Evolutionary conservation across 1,284 basidiomycete genomes (phyloP), one percentile per base, ranked within the genome.

Genomic region (Apiotrichum siamense): DNA sequence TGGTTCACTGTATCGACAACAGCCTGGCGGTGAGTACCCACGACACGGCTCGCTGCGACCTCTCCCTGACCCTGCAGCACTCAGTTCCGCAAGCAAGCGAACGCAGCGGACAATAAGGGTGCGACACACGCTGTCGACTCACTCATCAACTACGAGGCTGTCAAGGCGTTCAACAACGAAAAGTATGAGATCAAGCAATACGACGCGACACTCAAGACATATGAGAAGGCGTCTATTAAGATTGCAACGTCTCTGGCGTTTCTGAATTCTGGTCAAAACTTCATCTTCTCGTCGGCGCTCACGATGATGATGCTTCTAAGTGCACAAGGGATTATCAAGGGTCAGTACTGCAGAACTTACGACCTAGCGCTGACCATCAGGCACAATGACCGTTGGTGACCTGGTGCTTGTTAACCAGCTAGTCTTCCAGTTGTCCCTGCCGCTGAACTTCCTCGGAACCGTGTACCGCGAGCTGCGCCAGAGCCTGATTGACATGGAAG

Each of bases 91-190:
- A 84, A 92, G 48, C 83, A 97, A 60, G 94, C 94, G 0, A 98
- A 98, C 73, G 83, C 86, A 43, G 96, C 96, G 0, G 94, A 98
- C 66, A 97, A 98, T 74, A 87, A 87, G 66, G 93, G 91, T 12
- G 96, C 96, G 0, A 90, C 90, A 0, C 83, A 87, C 1, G 90
- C 90, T 2, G 90, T 97, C 11, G 96, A 98, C 69, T 90, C 91
- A 0, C 76, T 98, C 48, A 92, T 98, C 72, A 98, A 98, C 69
- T 98, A 90, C 65, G 94, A 98, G 72, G 94, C 94, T 13, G 94
- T 98, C 63, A 98, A 98, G 81, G 86, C 94, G 67, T 98, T 98
- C 78, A 97, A 96, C 77, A 98, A 98, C 67, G 94, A 97, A 72
- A 81, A 81, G 56, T 88, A 85, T 69, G 93, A 98, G 75, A 80